Percentiles rank a stretch among this genome's conserved stretches.
Conservation (phyloP, 2,329 filamentous ascomycete species). For the Neofusicoccum sp. region DNA sequence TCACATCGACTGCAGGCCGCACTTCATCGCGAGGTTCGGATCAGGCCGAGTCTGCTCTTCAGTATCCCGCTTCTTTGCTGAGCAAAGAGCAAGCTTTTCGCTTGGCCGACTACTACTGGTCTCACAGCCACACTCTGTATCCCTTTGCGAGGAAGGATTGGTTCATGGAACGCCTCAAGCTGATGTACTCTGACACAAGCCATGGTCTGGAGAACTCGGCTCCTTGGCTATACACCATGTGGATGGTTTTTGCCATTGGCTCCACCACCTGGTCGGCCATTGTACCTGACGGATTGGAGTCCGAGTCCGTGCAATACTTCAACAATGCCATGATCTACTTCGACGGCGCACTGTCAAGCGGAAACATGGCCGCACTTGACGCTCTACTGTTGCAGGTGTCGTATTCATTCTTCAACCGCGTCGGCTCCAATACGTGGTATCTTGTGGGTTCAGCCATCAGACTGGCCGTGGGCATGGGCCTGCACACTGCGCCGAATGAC, state of each 20-base stretch:
- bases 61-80: not conserved
- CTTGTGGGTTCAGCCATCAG: conserved; percentile 49
- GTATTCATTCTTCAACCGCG: conserved; percentile 53
- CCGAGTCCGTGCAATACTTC: conserved; percentile 50
- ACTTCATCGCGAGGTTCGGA: not conserved
- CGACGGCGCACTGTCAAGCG: conserved; percentile 1
- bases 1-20: too few relatives aligned
- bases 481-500: conserved; percentile 39
- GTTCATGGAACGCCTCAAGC: conserved; percentile 37
- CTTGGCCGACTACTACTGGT: conserved; percentile 47
- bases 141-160: conserved; percentile 45
- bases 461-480: conserved; percentile 48
- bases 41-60: not conserved
- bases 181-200: not conserved
- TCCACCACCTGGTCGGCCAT: conserved; percentile 50
- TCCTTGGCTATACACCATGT: conserved; percentile 46
- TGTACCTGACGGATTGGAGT: conserved; percentile 30
- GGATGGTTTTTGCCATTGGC: conserved; percentile 54
- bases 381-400: conserved; percentile 52
- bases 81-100: conserved; percentile 3
- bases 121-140: conserved; percentile 52
- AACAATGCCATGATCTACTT: conserved; percentile 49
- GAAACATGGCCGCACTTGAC: conserved; percentile 39
- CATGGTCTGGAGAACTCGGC: conserved; percentile 29
- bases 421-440: conserved; percentile 54